Evolutionary conservation across 495 filamentous ascomycete genomes (phyloP).

Genomic region (Corynascus novoguineensis): DNA sequence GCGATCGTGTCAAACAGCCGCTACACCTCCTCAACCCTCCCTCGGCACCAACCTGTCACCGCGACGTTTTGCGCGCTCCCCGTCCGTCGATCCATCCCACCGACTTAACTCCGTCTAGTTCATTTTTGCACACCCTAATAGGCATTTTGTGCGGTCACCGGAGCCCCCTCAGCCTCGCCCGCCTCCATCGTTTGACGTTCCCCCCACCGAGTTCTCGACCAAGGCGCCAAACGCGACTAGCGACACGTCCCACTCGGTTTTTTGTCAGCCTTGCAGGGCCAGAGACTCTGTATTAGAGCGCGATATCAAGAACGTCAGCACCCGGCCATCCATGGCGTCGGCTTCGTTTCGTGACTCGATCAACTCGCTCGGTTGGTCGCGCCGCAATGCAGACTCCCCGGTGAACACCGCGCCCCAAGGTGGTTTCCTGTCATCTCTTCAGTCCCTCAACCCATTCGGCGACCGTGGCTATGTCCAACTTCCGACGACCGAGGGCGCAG

Average conservation of each 20-base stretch:
- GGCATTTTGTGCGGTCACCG: slow-evolving; percentile 11
- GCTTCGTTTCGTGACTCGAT: slow-evolving; percentile 86
- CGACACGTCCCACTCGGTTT: not conserved
- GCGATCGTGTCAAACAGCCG: not conserved
- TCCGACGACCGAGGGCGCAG: slow-evolving; percentile 75
- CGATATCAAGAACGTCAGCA: not conserved
- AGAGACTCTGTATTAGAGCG: not conserved
- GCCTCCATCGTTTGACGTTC: not conserved
- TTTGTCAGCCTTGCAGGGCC: not conserved
- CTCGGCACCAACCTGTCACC: not conserved
- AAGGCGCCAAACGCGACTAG: not conserved
- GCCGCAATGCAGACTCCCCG: slow-evolving; percentile 73
- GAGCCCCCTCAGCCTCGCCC: slow-evolving; percentile 8
- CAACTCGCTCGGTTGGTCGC: slow-evolving; percentile 92
- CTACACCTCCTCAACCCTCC: slow-evolving; percentile 1
- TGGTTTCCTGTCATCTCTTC: slow-evolving; percentile 72
- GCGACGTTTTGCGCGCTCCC: not conserved
- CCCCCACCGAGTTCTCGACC: not conserved
- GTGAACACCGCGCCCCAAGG: slow-evolving; percentile 68
- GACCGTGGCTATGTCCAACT: slow-evolving; percentile 85
- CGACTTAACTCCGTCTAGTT: not conserved
- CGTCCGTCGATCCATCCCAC: not conserved
- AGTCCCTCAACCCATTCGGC: slow-evolving; percentile 85
- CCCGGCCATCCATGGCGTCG: slow-evolving; percentile 65
- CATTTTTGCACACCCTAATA: slow-evolving; percentile 1